Conservation (phyloP, 1,284 basidiomycete species). For the Heterobasidion occidentale region DNA sequence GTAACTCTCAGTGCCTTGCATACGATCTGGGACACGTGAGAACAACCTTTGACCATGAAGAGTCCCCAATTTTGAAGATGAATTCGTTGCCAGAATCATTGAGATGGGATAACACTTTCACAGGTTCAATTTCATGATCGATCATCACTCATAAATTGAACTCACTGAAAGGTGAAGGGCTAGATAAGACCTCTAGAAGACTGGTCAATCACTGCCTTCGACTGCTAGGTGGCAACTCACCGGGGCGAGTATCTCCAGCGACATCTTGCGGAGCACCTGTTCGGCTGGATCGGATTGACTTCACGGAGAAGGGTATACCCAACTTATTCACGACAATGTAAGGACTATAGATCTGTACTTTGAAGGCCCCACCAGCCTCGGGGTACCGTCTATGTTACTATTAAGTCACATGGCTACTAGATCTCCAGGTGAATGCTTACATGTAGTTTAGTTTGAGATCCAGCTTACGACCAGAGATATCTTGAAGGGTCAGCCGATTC, state of each 20-base stretch:
- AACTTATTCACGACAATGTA: constrained; percentile 95
- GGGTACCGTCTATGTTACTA: constrained; percentile 58
- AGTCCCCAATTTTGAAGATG: constrained; percentile 80
- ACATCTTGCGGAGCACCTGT: constrained; percentile 71
- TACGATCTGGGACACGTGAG: not conserved
- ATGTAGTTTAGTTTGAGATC: constrained; percentile 84
- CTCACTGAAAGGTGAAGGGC: constrained; percentile 73
- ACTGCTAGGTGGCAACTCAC: constrained; percentile 26
- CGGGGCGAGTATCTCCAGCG: constrained; percentile 69
- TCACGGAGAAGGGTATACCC: constrained; percentile 76
- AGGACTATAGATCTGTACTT: constrained; percentile 93
- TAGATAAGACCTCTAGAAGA: constrained; percentile 44
- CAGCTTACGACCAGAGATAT: constrained; percentile 73
- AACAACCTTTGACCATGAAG: constrained; percentile 86
- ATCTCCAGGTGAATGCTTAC: constrained; percentile 35
- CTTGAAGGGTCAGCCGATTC: constrained; percentile 64
- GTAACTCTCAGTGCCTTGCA: not conserved
- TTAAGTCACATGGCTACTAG: constrained; percentile 2
- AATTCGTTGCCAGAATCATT: constrained; percentile 82
- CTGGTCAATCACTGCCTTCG: constrained; percentile 6
- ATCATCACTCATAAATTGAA: constrained; percentile 8
- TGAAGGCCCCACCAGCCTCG: constrained; percentile 96
- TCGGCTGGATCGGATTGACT: constrained; percentile 62
- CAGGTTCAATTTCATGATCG: constrained; percentile 24
- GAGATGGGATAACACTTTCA: constrained; percentile 83